Base-by-base conservation (phyloP, 345 rosid genomes). In the Acer negundo region DNA sequence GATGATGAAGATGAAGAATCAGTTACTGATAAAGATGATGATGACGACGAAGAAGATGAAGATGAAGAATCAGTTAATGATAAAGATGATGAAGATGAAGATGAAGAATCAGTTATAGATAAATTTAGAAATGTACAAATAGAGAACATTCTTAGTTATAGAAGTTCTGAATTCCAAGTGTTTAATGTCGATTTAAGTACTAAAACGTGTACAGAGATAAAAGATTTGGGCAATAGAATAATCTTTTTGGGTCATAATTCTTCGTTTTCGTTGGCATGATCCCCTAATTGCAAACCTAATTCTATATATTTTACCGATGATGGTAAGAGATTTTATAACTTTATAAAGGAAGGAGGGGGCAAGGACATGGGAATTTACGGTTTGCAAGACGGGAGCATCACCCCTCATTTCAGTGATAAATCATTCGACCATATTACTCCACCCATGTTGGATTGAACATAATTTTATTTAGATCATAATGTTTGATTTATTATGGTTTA, bases 221-320 rank as follows among this genome's bases (percentile, higher is more conserved):
- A 28, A 23, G 10, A 19, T 71, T 55, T 71, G 64, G 75, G 64
- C 2, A n/a, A 71, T 10, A 28, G 46, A 71, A 63, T 47, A 10
- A 38, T 71, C 22, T 71, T 71, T 26, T 71, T 71, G 46, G 75
- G 47, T 4, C 7, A 31, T 31, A 71, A 31, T 55, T 71, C 64
- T 55, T 71, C 75, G 0, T 0, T 70, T 35, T 35, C 38, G 6
- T 35, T 35, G 38, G 6, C 6, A 35, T 1, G 0, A 2, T 3
- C 4, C 4, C 38, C 38, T 35, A 35, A 35, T 35, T 35, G 38
- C 9, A 49, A 13, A 12, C 40, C 6, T 55, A 53, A 71, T 55
- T 55, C 15, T 55, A 71, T 53, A 24, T 71, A 53, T 46, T 71
- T 71, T 16, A 71, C 24, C 0, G 73, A 69, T 23, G 61, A 47